Conservation (phyloP, 2,329 filamentous ascomycete species). For the Fusarium zealandicum region DNA sequence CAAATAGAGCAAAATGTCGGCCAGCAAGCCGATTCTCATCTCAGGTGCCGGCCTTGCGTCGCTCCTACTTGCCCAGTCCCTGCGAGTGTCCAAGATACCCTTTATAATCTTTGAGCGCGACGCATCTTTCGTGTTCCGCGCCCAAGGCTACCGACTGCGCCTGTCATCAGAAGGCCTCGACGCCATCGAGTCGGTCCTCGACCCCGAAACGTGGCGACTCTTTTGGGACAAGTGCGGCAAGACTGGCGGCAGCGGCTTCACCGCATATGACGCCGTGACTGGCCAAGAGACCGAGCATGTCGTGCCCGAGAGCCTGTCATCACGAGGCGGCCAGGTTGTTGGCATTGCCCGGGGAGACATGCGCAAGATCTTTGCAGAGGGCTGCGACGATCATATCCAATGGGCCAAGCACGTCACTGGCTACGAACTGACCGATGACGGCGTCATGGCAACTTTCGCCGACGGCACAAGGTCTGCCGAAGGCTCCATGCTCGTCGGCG, state of each 20-base stretch:
- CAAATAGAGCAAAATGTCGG: conserved; percentile 20
- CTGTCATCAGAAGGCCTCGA: conserved; percentile 64
- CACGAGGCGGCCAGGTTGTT: conserved; percentile 64
- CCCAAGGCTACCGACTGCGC: conserved; percentile 68
- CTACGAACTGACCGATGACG: conserved; percentile 62
- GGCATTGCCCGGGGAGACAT: conserved; percentile 70
- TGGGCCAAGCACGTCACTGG: conserved; percentile 64
- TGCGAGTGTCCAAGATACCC: conserved; percentile 52
- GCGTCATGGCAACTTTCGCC: conserved; percentile 64
- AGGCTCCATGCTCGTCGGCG: conserved; percentile 65
- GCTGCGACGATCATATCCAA: conserved; percentile 61
- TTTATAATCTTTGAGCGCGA: conserved; percentile 66
- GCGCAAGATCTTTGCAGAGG: conserved; percentile 64
- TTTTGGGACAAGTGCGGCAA: conserved; percentile 68
- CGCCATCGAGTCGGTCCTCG: conserved; percentile 66
- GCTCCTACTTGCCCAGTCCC: conserved; percentile 53
- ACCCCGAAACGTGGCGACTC: conserved; percentile 53
- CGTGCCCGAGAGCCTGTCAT: conserved; percentile 49
- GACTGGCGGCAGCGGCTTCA: conserved; percentile 63
- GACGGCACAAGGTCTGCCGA: conserved; percentile 66
- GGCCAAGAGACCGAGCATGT: conserved; percentile 51
- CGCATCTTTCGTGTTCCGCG: conserved; percentile 58
- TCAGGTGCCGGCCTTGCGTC: conserved; percentile 54
- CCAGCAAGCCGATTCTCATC: conserved; percentile 50
- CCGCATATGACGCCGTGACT: conserved; percentile 59